These are phyloP conservation scores for Penicillium thymicola DNA, from an alignment of 2,329 filamentous ascomycete genomes.

Conservation along the genomic window DNA sequence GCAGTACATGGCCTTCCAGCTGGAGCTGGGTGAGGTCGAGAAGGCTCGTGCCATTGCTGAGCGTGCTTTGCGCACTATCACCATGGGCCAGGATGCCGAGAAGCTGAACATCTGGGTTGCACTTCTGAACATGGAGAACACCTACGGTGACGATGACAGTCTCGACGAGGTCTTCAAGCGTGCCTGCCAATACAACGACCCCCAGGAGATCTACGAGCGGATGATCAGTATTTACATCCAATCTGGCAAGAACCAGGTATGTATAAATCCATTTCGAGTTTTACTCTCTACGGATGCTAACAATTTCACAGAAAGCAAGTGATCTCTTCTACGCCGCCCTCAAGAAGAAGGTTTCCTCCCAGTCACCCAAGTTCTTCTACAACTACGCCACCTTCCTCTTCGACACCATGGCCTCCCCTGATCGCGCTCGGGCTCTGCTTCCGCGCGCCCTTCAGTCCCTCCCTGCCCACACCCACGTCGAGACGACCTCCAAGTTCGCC, in stretches of 20 bases:
- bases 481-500: constrained; percentile 81
- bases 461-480: constrained; percentile 64
- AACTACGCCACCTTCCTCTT: constrained; percentile 96
- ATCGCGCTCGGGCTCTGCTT: constrained; percentile 73
- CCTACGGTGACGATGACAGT: constrained; percentile 78
- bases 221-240: constrained; percentile 94
- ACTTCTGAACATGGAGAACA: constrained; percentile 88
- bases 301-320: constrained; percentile 69
- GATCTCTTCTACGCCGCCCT: constrained; percentile 79
- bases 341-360: constrained; percentile 81
- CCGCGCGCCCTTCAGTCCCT: constrained; percentile 82
- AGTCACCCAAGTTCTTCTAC: constrained; percentile 76
- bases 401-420: constrained; percentile 65
- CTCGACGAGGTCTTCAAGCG: constrained; percentile 85
- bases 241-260: constrained; percentile 77
- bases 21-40: constrained; percentile 82
- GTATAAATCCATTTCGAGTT: constrained; percentile 26
- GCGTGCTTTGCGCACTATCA: constrained; percentile 85
- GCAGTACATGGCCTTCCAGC: constrained; percentile 97
- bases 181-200: constrained; percentile 90
- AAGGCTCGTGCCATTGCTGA: constrained; percentile 88
- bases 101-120: constrained; percentile 96
- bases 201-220: constrained; percentile 82
- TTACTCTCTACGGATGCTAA: constrained; percentile 16
- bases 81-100: constrained; percentile 84